Evolutionary conservation across 208 protist genomes (phyloP).

Genomic region (Crithidia bombi): DNA sequence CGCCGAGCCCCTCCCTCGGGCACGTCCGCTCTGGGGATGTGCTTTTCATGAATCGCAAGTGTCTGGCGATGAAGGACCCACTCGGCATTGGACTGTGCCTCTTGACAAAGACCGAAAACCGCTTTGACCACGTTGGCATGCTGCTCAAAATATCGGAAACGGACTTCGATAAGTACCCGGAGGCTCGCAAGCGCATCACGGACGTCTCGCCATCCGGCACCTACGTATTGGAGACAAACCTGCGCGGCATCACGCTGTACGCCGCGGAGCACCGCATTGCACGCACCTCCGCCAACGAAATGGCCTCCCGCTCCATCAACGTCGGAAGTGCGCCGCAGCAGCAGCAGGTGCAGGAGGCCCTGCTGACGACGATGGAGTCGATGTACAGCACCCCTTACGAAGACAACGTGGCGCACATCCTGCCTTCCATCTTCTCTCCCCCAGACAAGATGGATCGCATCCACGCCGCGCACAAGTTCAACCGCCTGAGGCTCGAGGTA

Average conservation of each 20-base stretch:
- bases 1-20: neutral
- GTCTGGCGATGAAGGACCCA: conserved; percentile 71
- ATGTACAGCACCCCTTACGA: conserved; percentile 67
- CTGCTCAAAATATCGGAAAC: conserved; percentile 59
- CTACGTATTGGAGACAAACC: conserved; percentile 84
- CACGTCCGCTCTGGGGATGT: conserved; percentile 66
- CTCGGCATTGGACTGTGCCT: conserved; percentile 69
- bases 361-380: conserved; percentile 44
- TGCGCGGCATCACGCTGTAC: conserved; percentile 74
- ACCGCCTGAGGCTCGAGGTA: conserved; percentile 55
- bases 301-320: conserved; percentile 50
- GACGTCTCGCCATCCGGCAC: conserved; percentile 67
- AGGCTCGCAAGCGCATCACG: conserved; percentile 38
- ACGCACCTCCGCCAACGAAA: conserved; percentile 60
- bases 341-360: conserved; percentile 16
- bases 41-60: conserved; percentile 85
- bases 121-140: conserved; percentile 86
- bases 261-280: conserved; percentile 64
- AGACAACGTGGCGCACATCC: conserved; percentile 37
- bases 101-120: conserved; percentile 75
- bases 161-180: conserved; percentile 42
- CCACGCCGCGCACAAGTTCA: conserved; percentile 71
- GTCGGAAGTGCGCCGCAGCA: conserved; percentile 18
- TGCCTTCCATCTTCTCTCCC: conserved; percentile 63
- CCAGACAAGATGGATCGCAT: conserved; percentile 91